A percentile compares a stretch with the other conserved stretches of the same genome.
phyloP scores from a whole-genome alignment of 139 green algal genomes.

The Spirogloea muscicola region DNA sequence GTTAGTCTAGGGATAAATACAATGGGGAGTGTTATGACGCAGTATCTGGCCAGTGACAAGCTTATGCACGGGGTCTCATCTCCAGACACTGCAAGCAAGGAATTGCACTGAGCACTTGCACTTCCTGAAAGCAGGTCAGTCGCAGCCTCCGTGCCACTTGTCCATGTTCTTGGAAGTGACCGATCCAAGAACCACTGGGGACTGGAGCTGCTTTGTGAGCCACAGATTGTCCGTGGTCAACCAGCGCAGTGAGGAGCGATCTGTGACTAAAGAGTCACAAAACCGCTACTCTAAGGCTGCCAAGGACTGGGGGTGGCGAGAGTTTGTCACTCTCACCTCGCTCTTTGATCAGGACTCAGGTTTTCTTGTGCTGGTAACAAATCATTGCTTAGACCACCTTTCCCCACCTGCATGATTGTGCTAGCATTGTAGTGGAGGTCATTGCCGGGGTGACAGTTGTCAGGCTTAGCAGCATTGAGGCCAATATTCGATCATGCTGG shows the following conservation, averaged over 20 bases:
- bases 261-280: slow-evolving; percentile 64
- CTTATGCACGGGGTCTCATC: no score
- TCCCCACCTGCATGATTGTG: no score
- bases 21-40: no score
- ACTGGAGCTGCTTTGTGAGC: slow-evolving; percentile 69
- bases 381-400: no score
- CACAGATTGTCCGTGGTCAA: slow-evolving; percentile 66
- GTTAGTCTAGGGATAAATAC: no score
- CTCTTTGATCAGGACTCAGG: slow-evolving; percentile 69
- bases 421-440: no score
- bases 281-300: slow-evolving; percentile 64
- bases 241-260: slow-evolving; percentile 51
- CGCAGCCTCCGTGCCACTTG: slow-evolving; percentile 59
- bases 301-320: slow-evolving; percentile 73
- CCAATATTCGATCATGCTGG: no score
- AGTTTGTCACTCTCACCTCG: slow-evolving; percentile 66
- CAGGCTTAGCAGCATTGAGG: no score
- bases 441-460: no score
- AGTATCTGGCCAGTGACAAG: no score
- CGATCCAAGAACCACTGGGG: slow-evolving; percentile 43
- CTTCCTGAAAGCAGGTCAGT: slow-evolving; percentile 60
- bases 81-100: no score
- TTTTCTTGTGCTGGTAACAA: slow-evolving; percentile 63
- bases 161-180: slow-evolving; percentile 74
- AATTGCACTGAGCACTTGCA: not conserved